These are phyloP conservation scores for Myriosclerotinia duriaeana DNA, from an alignment of 2,329 filamentous ascomycete genomes.

Conservation along the genomic window DNA sequence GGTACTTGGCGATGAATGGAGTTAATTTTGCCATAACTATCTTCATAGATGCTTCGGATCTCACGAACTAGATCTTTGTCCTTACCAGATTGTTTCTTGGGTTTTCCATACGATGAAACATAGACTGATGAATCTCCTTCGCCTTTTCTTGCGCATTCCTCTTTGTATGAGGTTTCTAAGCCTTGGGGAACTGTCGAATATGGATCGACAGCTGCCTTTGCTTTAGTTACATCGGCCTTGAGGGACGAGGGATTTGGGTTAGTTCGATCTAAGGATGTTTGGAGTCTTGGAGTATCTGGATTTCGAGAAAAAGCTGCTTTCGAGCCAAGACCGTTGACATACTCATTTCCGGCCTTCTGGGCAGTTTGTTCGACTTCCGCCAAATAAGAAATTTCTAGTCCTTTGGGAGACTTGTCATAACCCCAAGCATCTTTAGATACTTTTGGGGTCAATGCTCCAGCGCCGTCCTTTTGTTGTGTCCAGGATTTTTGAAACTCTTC, in stretches of 20 bases:
- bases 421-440: conserved; percentile 19
- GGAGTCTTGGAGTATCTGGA: conserved; percentile 32
- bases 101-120: conserved; percentile 26
- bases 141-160: conserved; percentile 25
- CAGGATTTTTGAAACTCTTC: conserved; percentile 51
- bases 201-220: background rate
- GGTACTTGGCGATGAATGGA: conserved; percentile 37
- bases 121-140: conserved; percentile 27
- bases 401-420: conserved; percentile 20
- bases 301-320: conserved; percentile 30
- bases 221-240: background rate
- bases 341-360: conserved; percentile 35
- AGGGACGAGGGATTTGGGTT: background rate
- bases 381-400: conserved; percentile 20
- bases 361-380: conserved; percentile 28
- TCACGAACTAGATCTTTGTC: conserved; percentile 43
- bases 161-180: conserved; percentile 18
- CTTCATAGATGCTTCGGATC: conserved; percentile 46
- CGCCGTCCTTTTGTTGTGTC: conserved; percentile 36
- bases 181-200: conserved; percentile 24
- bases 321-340: conserved; percentile 32
- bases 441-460: conserved; percentile 30
- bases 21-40: conserved; percentile 44
- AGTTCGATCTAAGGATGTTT: conserved; percentile 39
- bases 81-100: conserved; percentile 21